Percentiles rank a stretch among this genome's conserved stretches.
Evolutionary conservation across 2,329 filamentous ascomycete genomes (phyloP).

Genomic region (Elsinoe australis): DNA sequence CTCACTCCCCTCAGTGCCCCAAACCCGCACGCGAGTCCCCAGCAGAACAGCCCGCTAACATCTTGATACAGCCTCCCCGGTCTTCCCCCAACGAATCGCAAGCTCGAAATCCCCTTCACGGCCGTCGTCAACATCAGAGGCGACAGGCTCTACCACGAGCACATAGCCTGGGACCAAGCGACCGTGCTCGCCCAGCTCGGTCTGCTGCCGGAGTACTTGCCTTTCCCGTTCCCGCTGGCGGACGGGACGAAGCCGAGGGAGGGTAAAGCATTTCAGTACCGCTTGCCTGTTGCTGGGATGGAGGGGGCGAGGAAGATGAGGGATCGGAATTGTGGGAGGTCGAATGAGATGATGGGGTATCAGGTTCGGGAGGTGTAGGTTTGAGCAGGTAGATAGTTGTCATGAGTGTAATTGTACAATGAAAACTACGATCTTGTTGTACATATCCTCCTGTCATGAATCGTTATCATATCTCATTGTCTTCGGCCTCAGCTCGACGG

Average conservation of each 20-base stretch:
- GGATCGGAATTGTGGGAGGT: constrained; percentile 42
- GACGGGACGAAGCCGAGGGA: constrained; percentile 29
- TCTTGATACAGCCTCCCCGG: constrained; percentile 44
- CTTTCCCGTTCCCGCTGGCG: constrained; percentile 50
- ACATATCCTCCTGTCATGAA: too few relatives aligned
- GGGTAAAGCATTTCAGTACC: constrained; percentile 49
- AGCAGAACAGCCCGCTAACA: neutral
- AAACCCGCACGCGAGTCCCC: too few relatives aligned
- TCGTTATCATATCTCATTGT: neutral
- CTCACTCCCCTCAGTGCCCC: neutral
- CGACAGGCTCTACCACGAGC: constrained; percentile 61
- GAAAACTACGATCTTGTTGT: too few relatives aligned
- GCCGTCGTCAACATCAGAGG: constrained; percentile 60
- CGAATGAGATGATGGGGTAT: constrained; percentile 51
- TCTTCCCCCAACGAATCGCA: constrained; percentile 41
- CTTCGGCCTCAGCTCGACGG: neutral
- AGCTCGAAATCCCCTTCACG: constrained; percentile 55
- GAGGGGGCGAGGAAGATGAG: constrained; percentile 48
- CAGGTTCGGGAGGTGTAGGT: constrained; percentile 24
- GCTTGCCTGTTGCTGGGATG: constrained; percentile 52
- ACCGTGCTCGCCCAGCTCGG: constrained; percentile 52
- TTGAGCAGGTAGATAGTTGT: neutral
- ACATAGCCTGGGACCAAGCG: constrained; percentile 63
- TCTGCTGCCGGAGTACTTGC: constrained; percentile 46
- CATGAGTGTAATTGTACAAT: neutral